Conservation (phyloP, 345 rosid species). For the Linum usitatissimum region DNA sequence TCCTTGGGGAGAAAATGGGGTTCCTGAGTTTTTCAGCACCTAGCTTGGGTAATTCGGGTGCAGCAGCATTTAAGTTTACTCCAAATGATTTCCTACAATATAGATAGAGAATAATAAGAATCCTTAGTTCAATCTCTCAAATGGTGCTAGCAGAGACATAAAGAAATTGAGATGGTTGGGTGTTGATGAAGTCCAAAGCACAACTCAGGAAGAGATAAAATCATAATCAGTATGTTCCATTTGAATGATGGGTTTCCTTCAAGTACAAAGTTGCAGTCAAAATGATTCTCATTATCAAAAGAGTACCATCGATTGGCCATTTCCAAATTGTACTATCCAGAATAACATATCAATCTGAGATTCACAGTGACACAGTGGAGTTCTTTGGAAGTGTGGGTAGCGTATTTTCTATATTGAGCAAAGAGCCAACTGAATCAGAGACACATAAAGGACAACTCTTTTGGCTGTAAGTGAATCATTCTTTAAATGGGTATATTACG, state of each 20-base stretch:
- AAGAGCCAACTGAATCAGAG: neutral
- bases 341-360: too few relatives aligned
- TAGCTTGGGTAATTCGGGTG: conserved; percentile 18
- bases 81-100: conserved; percentile 27
- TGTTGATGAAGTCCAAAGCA: neutral
- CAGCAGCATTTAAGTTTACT: conserved; percentile 14
- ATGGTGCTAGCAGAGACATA: neutral
- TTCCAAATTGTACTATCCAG: too few relatives aligned
- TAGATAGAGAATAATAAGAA: neutral
- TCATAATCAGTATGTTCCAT: neutral
- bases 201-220: neutral
- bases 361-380: too few relatives aligned
- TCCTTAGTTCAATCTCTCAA: neutral
- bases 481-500: neutral
- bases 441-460: neutral
- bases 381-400: too few relatives aligned
- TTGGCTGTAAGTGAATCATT: neutral
- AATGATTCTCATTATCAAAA: too few relatives aligned
- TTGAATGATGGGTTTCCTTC: too few relatives aligned
- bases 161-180: too few relatives aligned
- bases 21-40: conserved; percentile 17
- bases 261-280: neutral
- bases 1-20: conserved; percentile 12
- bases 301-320: too few relatives aligned
- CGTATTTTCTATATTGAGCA: neutral